These are phyloP conservation scores for Flaveria robusta DNA, from an alignment of 129 eudicot species.

Conservation along the genomic window DNA sequence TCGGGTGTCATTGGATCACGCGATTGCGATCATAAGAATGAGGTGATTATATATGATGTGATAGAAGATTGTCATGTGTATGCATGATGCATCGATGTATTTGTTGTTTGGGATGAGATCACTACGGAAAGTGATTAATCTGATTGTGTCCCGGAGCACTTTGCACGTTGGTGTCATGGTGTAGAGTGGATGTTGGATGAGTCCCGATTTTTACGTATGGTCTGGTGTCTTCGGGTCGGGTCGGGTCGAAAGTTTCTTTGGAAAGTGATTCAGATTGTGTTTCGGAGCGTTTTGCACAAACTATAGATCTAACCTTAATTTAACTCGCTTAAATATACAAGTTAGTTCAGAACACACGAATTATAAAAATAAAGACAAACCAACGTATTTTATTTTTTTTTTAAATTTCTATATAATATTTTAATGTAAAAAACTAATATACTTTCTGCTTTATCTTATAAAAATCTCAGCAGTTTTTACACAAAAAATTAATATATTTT, in stretches of 20 bases:
- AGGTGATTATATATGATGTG: neutral
- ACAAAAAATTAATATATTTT: too few relatives aligned
- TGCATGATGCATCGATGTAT: neutral
- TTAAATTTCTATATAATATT: too few relatives aligned
- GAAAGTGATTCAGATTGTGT: too few relatives aligned
- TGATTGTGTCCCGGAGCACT: slow-evolving; percentile 39
- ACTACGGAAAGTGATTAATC: slow-evolving; percentile 30
- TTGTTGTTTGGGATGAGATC: neutral
- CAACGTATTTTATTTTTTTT: too few relatives aligned
- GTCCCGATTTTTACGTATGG: slow-evolving; percentile 32
- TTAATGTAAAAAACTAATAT: too few relatives aligned
- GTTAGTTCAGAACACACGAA: too few relatives aligned
- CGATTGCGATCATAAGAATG: slow-evolving; percentile 27
- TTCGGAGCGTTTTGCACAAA: too few relatives aligned
- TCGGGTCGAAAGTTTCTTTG: neutral
- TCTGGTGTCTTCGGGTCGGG: slow-evolving; percentile 21
- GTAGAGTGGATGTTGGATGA: slow-evolving; percentile 32
- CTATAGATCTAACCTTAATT: too few relatives aligned
- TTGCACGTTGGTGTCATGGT: slow-evolving; percentile 35
- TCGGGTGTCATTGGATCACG: slow-evolving; percentile 58
- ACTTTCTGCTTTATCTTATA: too few relatives aligned
- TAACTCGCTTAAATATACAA: too few relatives aligned
- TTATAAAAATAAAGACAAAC: too few relatives aligned
- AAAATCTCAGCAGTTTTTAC: too few relatives aligned
- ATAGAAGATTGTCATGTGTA: neutral